These are phyloP conservation scores for Colletotrichum godetiae DNA, from an alignment of 2,329 filamentous ascomycete species.

Conservation along the genomic window DNA sequence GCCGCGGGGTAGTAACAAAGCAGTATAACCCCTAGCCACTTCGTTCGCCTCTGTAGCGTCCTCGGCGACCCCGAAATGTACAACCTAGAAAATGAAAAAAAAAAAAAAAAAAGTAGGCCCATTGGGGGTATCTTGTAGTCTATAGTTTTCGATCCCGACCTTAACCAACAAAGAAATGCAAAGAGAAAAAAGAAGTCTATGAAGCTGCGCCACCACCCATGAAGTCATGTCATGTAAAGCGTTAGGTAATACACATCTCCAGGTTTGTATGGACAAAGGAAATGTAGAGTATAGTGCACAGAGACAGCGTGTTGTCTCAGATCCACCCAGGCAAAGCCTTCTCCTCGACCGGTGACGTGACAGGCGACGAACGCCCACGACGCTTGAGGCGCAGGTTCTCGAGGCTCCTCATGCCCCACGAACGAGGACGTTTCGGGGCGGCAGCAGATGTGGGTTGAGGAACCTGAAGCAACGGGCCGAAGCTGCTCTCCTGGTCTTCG, in stretches of 20 bases:
- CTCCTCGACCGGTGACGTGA: background rate
- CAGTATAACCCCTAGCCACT: no score
- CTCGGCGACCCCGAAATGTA: background rate
- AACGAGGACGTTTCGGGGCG: constrained; percentile 33
- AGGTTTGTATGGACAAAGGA: background rate
- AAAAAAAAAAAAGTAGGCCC: background rate
- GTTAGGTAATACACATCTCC: background rate
- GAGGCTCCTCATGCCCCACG: constrained; percentile 35
- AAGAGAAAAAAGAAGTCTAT: background rate
- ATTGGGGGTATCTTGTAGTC: constrained; percentile 29
- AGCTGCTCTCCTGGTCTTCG: background rate
- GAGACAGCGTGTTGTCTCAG: background rate
- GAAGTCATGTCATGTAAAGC: background rate
- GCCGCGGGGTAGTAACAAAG: background rate
- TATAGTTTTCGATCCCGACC: background rate
- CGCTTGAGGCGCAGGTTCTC: constrained; percentile 39
- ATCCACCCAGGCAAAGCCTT: constrained; percentile 15
- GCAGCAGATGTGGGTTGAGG: constrained; percentile 11
- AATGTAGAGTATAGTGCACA: no score
- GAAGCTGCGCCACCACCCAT: constrained; percentile 6
- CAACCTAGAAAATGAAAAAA: background rate
- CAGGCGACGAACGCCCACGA: constrained; percentile 6
- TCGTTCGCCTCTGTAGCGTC: no score
- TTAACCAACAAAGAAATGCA: background rate
- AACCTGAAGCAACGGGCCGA: background rate